Base-by-base conservation (phyloP, 2,329 filamentous ascomycete genomes). In the Pseudovirgaria hyperparasitica region DNA sequence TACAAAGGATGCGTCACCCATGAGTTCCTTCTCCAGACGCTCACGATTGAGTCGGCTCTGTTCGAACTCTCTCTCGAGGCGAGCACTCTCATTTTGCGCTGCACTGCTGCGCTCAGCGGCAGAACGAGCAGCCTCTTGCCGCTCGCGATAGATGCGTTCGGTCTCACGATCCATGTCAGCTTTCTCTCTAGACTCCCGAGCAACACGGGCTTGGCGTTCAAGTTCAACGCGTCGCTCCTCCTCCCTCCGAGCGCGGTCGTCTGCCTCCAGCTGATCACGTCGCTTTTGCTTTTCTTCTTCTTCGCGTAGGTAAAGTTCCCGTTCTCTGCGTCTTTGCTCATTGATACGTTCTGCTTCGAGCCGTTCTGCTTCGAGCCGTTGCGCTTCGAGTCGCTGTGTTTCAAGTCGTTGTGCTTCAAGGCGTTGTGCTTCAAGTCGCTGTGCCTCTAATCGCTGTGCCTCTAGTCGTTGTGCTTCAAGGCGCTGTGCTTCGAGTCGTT, bases 131-230 rank as follows among this genome's bases (percentile, higher is more conserved):
- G 30, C 30, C 8, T 15, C 27, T 20, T 35, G 33, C 4, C 44
- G 50, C 30, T 52, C 43, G 12, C 32, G 38, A 14, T 41, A 42
- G 21, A 51, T 42, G 10, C 43, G 45, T 12, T 52, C 49, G 17
- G 41, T 40, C 36, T 52, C 43, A 7, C 47, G 46, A 16, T 42
- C 40, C 4, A 43, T 28, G 10, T 41, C 29, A 2, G 29, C 36
- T 20, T 28, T 32, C 36, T 36, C 35, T 19, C 50, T 35, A 8
- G 23, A 35, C 13, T 42, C 24, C 4, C 33, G 27, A 21, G 10
- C 27, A 42, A 45, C 35, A 10, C 35, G 30, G 9, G 20, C 30
- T 14, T 19, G 23, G 14, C 26, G n/a, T 20, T 37, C 33, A 4
- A 14, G 23, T 28, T 33, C 23, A 23, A 27, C 20, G 9, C 13